Evolutionary conservation across 768 basidiomycete species (phyloP).

Genomic region (Dacryopinax primogenitus): DNA sequence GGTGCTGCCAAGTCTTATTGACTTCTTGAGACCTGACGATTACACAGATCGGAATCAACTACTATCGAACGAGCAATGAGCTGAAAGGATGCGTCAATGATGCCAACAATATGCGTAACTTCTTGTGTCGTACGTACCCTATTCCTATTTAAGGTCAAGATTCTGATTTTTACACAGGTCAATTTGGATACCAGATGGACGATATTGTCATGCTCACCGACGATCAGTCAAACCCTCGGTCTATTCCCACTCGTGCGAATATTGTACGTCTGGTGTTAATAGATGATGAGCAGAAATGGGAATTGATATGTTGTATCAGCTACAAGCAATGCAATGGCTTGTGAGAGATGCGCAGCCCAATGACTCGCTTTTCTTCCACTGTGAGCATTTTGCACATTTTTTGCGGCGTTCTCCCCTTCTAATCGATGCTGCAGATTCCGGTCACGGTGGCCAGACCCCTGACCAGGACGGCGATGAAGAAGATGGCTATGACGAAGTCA

Average conservation of each 20-base stretch:
- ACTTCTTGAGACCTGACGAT: neutral
- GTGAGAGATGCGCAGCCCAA: constrained; percentile 63
- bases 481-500: constrained; percentile 81
- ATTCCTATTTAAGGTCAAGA: neutral
- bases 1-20: constrained; percentile 21
- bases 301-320: constrained; percentile 24
- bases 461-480: constrained; percentile 73
- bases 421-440: constrained; percentile 47
- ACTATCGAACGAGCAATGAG: constrained; percentile 51
- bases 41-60: constrained; percentile 76
- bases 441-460: constrained; percentile 84
- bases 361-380: constrained; percentile 86
- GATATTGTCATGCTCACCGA: constrained; percentile 85
- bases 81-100: constrained; percentile 87
- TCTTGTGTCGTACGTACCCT: constrained; percentile 49
- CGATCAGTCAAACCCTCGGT: constrained; percentile 46
- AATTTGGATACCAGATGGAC: constrained; percentile 53
- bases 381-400: constrained; percentile 30
- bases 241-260: constrained; percentile 64
- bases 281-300: neutral
- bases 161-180: constrained; percentile 27
- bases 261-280: constrained; percentile 40
- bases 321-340: constrained; percentile 86
- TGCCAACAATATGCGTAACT: constrained; percentile 64
- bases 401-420: neutral